phyloP scores from a whole-genome alignment of 1,284 basidiomycete genomes.

The Puccinia hordei region DNA sequence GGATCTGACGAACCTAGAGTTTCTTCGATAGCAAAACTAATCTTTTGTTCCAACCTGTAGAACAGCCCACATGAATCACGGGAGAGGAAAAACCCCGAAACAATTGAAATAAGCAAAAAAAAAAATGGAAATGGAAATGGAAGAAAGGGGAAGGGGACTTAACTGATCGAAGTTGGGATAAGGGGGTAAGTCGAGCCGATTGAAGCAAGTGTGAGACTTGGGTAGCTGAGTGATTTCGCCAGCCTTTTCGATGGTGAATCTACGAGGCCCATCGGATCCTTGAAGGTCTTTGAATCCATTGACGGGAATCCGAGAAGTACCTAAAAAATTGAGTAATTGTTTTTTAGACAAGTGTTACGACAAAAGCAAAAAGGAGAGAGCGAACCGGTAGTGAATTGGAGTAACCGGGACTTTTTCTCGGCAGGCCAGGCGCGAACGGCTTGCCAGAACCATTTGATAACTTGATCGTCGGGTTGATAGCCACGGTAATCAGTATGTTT shows the following conservation, averaged over 20 bases:
- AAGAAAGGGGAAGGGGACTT: constrained; percentile 65
- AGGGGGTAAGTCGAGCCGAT: constrained; percentile 54
- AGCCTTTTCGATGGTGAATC: constrained; percentile 56
- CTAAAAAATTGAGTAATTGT: not conserved
- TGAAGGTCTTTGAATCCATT: constrained; percentile 56
- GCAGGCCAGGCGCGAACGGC: constrained; percentile 75
- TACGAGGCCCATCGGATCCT: constrained; percentile 55
- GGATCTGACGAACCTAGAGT: constrained; percentile 49
- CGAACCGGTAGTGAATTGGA: constrained; percentile 87
- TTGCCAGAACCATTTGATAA: constrained; percentile 99
- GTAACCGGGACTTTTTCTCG: constrained; percentile 53
- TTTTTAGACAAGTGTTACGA: not conserved
- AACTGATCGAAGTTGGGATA: constrained; percentile 59
- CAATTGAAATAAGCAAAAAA: not conserved
- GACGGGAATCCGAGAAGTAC: constrained; percentile 53
- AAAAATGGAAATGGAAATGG: not conserved
- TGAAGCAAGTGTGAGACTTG: constrained; percentile 56
- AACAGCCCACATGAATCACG: not conserved
- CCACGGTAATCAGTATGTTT: constrained; percentile 68
- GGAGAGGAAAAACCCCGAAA: not conserved
- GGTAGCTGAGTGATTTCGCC: constrained; percentile 52
- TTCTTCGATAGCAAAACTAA: constrained; percentile 53
- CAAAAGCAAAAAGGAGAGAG: not conserved
- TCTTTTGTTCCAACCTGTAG: constrained; percentile 53
- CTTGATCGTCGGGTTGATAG: constrained; percentile 69